phyloP scores from a whole-genome alignment of 2,329 filamentous ascomycete species.

The Lecanicillium sp. region DNA sequence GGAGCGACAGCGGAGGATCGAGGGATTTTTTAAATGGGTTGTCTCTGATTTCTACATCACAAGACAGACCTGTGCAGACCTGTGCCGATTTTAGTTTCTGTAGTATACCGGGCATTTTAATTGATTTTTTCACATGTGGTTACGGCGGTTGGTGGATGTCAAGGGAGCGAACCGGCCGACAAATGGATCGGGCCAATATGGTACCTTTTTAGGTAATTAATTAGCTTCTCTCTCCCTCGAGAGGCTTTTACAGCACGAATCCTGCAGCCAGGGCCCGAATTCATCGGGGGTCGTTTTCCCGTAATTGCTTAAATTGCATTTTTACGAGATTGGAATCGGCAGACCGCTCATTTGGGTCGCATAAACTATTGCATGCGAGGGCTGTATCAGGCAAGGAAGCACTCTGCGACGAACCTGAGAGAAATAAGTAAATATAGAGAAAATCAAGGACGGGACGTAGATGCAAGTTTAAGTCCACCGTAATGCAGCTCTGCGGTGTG shows the following conservation, averaged over 20 bases:
- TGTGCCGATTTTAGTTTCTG: background rate
- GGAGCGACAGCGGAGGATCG: background rate
- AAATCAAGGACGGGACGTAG: background rate
- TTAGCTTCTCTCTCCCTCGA: background rate
- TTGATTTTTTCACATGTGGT: conserved; percentile 1
- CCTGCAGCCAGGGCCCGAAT: background rate
- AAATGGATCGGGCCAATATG: no score
- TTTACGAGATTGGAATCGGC: background rate
- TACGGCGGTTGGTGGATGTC: background rate
- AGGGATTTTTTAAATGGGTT: background rate
- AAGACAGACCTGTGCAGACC: background rate
- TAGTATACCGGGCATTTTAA: background rate
- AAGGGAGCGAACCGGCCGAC: background rate
- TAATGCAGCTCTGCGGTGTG: background rate
- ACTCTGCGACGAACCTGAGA: background rate
- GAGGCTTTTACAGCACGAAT: background rate
- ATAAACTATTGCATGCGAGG: background rate
- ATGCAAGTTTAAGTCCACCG: background rate
- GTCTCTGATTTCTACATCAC: background rate
- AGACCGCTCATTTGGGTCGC: background rate
- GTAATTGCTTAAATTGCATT: no score
- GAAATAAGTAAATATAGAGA: background rate
- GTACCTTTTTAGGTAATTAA: no score
- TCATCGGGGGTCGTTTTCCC: no score
- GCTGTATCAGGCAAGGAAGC: background rate